Base-by-base conservation (phyloP, 1,139 yeast genomes). In the Nematodospora anomalae region DNA sequence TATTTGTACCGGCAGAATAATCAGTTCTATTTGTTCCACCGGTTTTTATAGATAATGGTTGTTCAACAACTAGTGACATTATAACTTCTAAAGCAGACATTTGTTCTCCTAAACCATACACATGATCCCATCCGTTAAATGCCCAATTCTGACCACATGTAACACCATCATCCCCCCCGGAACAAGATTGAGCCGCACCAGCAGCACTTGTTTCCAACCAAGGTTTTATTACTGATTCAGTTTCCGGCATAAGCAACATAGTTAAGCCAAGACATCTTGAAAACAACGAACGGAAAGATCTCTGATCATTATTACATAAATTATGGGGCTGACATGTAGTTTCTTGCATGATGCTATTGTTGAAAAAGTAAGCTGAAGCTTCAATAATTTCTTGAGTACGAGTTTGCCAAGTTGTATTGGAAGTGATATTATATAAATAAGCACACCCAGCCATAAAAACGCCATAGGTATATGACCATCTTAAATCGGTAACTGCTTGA, bases 381-480 rank as follows among this genome's bases (percentile, higher is more conserved):
- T 60, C 57, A 57, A 83, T 71, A 41, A 83, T 56, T 39, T 63
- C 58, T 22, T 62, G 49, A 4, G 81, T 66, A 41, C 87, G 74
- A 21, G 66, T 62, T 22, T 63, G 57, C 95, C 95, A 86, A 18
- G 52, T 53, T 4, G 57, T 61, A 43, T 79, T 76, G 15, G 62
- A 59, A n/a, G 95, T 85, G 45, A 67, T 63, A 52, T 83, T 75
- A 60, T 82, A 83, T 55, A 86, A 55, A 53, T 77, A 83, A 1
- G 95, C 94, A 43, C 79, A 61, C 2, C 95, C 95, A 2, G 84
- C 68, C 53, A 85, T 57, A 58, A 82, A 60, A 21, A 83, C 68
- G n/a, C 90, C 95, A 55, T 82, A 83, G 55, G 85, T 83, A 58
- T 86, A 86, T 11, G 88, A 75, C 94, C 94, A 86, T 55, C 78